A percentile compares a stretch with the other conserved stretches of the same genome.
Evolutionary conservation across 164 flowering plant genomes (phyloP).

Genomic region (Chimonanthus praecox): DNA sequence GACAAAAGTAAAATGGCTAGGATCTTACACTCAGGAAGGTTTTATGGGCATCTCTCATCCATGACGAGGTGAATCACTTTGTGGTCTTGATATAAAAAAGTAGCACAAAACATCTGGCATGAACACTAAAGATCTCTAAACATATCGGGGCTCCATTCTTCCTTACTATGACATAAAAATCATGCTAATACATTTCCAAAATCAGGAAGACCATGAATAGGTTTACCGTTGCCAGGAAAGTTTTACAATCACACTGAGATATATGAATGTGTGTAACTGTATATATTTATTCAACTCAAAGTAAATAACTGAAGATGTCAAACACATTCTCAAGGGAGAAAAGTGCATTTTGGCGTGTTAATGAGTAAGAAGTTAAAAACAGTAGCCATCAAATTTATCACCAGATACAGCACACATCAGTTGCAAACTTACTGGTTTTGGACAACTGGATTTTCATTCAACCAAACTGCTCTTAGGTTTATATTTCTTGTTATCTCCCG

Average conservation of each 20-base stretch:
- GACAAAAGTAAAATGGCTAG: background rate
- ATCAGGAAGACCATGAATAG: background rate
- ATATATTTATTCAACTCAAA: no score
- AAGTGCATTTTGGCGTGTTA: no score
- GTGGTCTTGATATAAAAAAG: background rate
- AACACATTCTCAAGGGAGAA: no score
- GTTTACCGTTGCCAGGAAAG: background rate
- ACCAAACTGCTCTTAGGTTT: conserved; percentile 78
- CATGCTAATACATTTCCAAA: background rate
- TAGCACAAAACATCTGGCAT: background rate
- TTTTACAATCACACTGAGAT: background rate
- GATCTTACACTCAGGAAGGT: background rate
- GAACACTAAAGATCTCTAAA: background rate
- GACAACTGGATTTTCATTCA: conserved; percentile 73
- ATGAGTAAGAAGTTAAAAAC: no score
- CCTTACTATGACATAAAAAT: no score
- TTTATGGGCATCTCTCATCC: no score
- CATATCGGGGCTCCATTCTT: no score
- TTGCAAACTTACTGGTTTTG: conserved; percentile 37
- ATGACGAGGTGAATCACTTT: background rate
- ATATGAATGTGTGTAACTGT: no score
- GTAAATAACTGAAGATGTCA: no score
- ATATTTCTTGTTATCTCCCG: conserved; percentile 55
- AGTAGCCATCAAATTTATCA: no score
- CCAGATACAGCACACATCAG: background rate